Base-by-base conservation (phyloP, 2,329 filamentous ascomycete genomes). In the Periconia macrospinosa region DNA sequence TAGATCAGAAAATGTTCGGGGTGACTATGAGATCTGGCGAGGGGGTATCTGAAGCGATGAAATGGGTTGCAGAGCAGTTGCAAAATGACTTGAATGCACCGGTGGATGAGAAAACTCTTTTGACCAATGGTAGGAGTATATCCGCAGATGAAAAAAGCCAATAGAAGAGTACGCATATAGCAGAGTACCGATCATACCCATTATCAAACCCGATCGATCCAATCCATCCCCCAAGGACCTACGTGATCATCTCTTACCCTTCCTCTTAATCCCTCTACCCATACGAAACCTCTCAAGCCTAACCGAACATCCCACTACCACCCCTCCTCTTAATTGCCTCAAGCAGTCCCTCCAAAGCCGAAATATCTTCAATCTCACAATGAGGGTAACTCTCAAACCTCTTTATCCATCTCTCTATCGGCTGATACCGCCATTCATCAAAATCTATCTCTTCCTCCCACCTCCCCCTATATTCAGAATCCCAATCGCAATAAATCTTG, bases 291-390 rank as follows among this genome's bases (percentile, higher is more conserved):
- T n/a, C n/a, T n/a, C n/a, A n/a, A n/a, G n/a, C 23, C 23, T 27
- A 5, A 3, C 23, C 3, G 8, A 27, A 27, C 8, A 5, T 5
- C 23, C 3, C 23, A 27, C 8, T 27, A 27, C 8, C 23, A 27
- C 23, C 23, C 8, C 23, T 27, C 23, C 23, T 27, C 23, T 3
- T 8, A 27, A 8, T 8, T 8, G 5, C 8, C 8, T 27, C 23
- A 27, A 3, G 8, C 23, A 27, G 8, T 3, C 23, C 8, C 17
- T 91, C 56, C 46, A 48, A 40, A 48, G 33, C 51, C 2, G 13
- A 33, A 30, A 8, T 1, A 50, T 54, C 52, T 27, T 50, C 52
- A 2, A 27, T n/a, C n/a, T 50, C 43, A 13, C 52, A 54, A 30
- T 40, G 9, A 27, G 52, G 52, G 19, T 23, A 41, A 6, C 11